Evolutionary conservation across 1,139 yeast species (phyloP).

Genomic region (Magnusiomyces magnusii): DNA sequence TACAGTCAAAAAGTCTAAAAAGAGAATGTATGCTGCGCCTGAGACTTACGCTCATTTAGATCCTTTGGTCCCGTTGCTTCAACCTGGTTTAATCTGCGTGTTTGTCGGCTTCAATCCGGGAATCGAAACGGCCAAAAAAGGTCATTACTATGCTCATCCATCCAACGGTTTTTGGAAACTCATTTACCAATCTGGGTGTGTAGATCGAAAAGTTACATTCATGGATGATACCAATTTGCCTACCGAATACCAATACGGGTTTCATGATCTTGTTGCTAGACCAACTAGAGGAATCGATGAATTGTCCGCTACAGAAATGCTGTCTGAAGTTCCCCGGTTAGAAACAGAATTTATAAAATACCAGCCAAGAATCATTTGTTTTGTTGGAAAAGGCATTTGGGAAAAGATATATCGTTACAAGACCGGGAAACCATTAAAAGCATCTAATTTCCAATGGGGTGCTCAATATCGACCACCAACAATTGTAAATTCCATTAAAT

Average conservation of each 20-base stretch:
- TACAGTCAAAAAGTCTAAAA: neutral
- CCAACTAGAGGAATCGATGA: slow-evolving; percentile 58
- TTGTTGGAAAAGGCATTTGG: slow-evolving; percentile 80
- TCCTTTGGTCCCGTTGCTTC: slow-evolving; percentile 35
- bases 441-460: slow-evolving; percentile 45
- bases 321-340: slow-evolving; percentile 47
- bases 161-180: slow-evolving; percentile 66
- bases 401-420: slow-evolving; percentile 44
- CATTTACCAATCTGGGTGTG: slow-evolving; percentile 46
- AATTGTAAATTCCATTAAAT: neutral
- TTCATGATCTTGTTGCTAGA: slow-evolving; percentile 62
- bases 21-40: slow-evolving; percentile 15
- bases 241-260: slow-evolving; percentile 48
- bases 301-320: slow-evolving; percentile 46
- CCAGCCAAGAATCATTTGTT: slow-evolving; percentile 42
- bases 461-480: slow-evolving; percentile 31
- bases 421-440: slow-evolving; percentile 22
- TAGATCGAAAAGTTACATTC: slow-evolving; percentile 32
- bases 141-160: slow-evolving; percentile 70
- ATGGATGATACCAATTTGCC: slow-evolving; percentile 41
- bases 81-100: slow-evolving; percentile 37
- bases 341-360: slow-evolving; percentile 39
- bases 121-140: slow-evolving; percentile 49
- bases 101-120: slow-evolving; percentile 78
- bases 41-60: slow-evolving; percentile 25